Evolutionary conservation across 208 protist species (phyloP).

Genomic region (Phytomonas francai): DNA sequence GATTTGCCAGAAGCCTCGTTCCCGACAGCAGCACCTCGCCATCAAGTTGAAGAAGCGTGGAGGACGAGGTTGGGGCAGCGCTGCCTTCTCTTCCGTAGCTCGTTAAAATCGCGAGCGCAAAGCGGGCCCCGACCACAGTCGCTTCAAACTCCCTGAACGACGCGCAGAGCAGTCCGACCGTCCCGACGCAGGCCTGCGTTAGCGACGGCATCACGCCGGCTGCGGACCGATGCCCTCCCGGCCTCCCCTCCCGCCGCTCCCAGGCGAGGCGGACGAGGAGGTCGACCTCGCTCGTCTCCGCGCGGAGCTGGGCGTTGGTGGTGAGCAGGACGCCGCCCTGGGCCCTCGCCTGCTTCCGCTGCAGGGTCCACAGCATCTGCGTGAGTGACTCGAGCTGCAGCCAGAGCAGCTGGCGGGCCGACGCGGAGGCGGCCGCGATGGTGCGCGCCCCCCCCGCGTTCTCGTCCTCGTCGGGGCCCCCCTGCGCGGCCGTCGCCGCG

Average conservation of each 20-base stretch:
- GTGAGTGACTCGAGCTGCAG: constrained; percentile 59
- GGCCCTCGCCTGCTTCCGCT: constrained; percentile 55
- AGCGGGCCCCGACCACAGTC: constrained; percentile 29
- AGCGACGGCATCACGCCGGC: constrained; percentile 26
- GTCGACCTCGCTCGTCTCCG: constrained; percentile 43
- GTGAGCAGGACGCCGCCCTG: constrained; percentile 12
- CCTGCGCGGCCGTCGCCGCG: constrained; percentile 7
- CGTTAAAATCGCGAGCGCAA: constrained; percentile 27
- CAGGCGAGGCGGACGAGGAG: constrained; percentile 49
- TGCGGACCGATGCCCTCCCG: no score
- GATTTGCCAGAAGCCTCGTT: constrained; percentile 13
- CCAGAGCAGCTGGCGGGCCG: constrained; percentile 46
- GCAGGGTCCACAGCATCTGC: constrained; percentile 71
- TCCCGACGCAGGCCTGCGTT: constrained; percentile 42
- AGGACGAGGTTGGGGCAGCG: constrained; percentile 1
- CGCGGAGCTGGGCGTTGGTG: constrained; percentile 28
- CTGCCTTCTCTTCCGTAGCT: constrained; percentile 12
- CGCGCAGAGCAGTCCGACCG: constrained; percentile 33
- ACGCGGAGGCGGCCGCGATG: constrained; percentile 25
- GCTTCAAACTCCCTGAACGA: constrained; percentile 31
- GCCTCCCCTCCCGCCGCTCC: constrained; percentile 16
- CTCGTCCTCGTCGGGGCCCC: neutral
- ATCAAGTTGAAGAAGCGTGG: constrained; percentile 13
- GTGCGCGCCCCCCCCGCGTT: neutral
- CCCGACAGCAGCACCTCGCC: constrained; percentile 2